phyloP scores from a whole-genome alignment of 192 early-diverging fungal species.

The Chytriomyces confervae region DNA sequence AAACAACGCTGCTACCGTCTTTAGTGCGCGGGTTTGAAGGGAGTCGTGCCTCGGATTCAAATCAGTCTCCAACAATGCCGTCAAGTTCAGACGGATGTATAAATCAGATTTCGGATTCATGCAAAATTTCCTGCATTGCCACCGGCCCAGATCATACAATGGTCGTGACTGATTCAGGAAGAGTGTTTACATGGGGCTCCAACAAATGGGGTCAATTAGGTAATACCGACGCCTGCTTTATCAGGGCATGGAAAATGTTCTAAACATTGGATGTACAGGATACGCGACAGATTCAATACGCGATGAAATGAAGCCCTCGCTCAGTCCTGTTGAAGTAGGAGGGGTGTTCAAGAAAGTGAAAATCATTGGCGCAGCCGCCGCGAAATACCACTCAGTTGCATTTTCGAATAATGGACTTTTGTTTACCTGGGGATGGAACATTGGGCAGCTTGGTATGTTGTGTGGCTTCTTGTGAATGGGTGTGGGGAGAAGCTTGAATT shows the following conservation, averaged over 20 bases:
- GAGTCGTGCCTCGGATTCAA: neutral
- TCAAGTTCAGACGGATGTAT: too few species aligned
- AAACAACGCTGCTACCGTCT: constrained; percentile 62
- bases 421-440: constrained; percentile 74
- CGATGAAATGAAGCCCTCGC: constrained; percentile 41
- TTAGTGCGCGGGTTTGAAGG: constrained; percentile 52
- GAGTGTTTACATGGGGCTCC: constrained; percentile 70
- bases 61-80: too few species aligned
- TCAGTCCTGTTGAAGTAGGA: constrained; percentile 60
- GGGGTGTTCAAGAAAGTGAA: constrained; percentile 57
- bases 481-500: neutral
- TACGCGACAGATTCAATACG: constrained; percentile 47
- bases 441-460: constrained; percentile 70
- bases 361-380: constrained; percentile 67
- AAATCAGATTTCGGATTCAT: neutral
- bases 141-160: constrained; percentile 76
- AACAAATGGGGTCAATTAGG: constrained; percentile 73
- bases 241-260: neutral
- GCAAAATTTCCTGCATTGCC: constrained; percentile 41
- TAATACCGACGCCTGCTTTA: constrained; percentile 14
- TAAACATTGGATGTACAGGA: constrained; percentile 2
- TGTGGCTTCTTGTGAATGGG: neutral
- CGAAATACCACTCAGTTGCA: constrained; percentile 69
- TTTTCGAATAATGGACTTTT: constrained; percentile 63
- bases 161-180: constrained; percentile 60